Conservation (phyloP, 495 filamentous ascomycete species). For the Endocarpon pusillum region DNA sequence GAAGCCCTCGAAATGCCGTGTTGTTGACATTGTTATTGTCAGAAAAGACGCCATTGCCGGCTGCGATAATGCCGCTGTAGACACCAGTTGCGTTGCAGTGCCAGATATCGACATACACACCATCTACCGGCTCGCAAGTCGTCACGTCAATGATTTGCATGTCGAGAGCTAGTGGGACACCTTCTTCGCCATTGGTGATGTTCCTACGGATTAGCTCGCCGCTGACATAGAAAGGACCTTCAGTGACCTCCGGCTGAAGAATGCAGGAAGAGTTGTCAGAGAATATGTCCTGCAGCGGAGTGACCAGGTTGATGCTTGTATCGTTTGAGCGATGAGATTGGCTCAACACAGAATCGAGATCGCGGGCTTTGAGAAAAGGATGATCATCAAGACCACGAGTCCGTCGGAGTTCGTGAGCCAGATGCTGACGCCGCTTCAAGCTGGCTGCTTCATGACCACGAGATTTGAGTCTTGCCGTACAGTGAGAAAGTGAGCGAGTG, state of each 20-base stretch:
- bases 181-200: conserved; percentile 35
- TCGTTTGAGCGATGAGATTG: conserved; percentile 28
- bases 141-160: conserved; percentile 42
- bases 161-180: conserved; percentile 40
- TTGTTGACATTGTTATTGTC: conserved; percentile 21
- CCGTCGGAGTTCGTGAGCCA: conserved; percentile 17
- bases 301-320: conserved; percentile 28
- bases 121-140: conserved; percentile 35
- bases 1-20: conserved; percentile 35
- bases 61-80: conserved; percentile 38
- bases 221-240: conserved; percentile 27
- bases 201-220: conserved; percentile 38
- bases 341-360: conserved; percentile 20
- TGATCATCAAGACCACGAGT: conserved; percentile 11
- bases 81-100: conserved; percentile 36
- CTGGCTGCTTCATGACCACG: conserved; percentile 28
- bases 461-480: conserved; percentile 29
- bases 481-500: conserved; percentile 27
- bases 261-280: conserved; percentile 36
- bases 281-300: conserved; percentile 32
- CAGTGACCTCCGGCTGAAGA: conserved; percentile 35
- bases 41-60: conserved; percentile 29
- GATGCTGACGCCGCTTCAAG: conserved; percentile 24
- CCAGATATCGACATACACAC: conserved; percentile 45
- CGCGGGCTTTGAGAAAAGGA: conserved; percentile 23